Evolutionary conservation across 495 filamentous ascomycete species (phyloP), one percentile per base, ranked within the genome.

Genomic region (Lasiosphaeria ovina): DNA sequence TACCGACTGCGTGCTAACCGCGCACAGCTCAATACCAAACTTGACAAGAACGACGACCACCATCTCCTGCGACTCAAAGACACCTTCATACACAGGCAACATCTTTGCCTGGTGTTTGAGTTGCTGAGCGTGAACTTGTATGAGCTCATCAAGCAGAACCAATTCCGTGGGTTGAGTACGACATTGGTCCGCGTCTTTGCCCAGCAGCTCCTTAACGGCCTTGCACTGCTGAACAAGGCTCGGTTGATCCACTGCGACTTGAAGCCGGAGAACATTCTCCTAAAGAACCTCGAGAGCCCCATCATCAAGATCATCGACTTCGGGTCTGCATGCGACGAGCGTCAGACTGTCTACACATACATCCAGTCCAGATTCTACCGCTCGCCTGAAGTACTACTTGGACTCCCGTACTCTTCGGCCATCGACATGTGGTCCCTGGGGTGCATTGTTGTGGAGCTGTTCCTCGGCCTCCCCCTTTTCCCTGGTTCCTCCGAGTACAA

Each of bases 281-380:
- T 99, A 42, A 99, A 99, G 73, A 99, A 99, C 73, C 85, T 99
- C 57, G 95, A 99, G 76, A 97, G 93, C 66, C 95, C 95, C 3
- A 98, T 99, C 58, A 99, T 99, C 84, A 99, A 99, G 73, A 97
- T 99, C 69, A 99, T 99, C 68, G 95, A 99, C 79, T 99, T 99
- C 67, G 95, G 95, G 32, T 99, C 95, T 38, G 95, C 95, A 1
- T 99, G 95, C 71, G 95, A 99, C 69, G 95, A 99, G 74, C 84
- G 95, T 38, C 95, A 99, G 69, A 99, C 95, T 0, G 95, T 99
- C 36, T 99, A 99, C 76, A 99, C 95, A 4, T 99, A 99, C 73
- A 99, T 99, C 63, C 95, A 99, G 74, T 99, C 95, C 11, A 82
- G 95, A 60, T 99, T 99, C 76, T 99, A 99, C 72, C 85, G 95